These are phyloP conservation scores for Jatropha podagrica DNA, from an alignment of 441 rosid species.

Conservation along the genomic window DNA sequence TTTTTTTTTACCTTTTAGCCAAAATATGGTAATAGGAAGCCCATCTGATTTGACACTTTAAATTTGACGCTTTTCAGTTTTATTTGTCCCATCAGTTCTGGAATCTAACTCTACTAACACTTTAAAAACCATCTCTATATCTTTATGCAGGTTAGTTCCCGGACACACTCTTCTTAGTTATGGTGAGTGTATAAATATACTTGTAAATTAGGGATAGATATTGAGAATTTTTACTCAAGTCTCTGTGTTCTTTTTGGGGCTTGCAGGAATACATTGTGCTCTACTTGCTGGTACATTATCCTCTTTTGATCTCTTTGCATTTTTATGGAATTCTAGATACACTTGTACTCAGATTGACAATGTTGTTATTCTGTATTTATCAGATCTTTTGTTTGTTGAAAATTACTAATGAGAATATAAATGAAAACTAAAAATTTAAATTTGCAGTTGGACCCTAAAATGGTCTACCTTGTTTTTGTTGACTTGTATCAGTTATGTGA, in stretches of 20 bases:
- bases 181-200: conserved; percentile 48
- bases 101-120: background rate
- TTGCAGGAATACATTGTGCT: conserved; percentile 90
- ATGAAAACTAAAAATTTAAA: background rate
- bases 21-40: background rate
- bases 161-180: conserved; percentile 87
- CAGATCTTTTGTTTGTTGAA: background rate
- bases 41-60: background rate
- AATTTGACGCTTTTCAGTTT: background rate
- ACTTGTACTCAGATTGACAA: background rate
- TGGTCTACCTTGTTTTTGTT: background rate
- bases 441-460: background rate
- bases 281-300: conserved; percentile 64
- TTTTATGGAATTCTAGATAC: background rate
- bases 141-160: conserved; percentile 69
- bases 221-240: conserved; percentile 20
- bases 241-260: conserved; percentile 18
- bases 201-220: conserved; percentile 5
- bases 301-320: background rate
- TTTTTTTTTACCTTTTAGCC: conserved; percentile 1
- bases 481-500: background rate
- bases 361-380: background rate
- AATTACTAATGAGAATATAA: background rate
- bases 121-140: background rate
- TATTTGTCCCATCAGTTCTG: background rate